phyloP scores from a whole-genome alignment of 2,329 filamentous ascomycete species.

The Penicillium sp. region DNA sequence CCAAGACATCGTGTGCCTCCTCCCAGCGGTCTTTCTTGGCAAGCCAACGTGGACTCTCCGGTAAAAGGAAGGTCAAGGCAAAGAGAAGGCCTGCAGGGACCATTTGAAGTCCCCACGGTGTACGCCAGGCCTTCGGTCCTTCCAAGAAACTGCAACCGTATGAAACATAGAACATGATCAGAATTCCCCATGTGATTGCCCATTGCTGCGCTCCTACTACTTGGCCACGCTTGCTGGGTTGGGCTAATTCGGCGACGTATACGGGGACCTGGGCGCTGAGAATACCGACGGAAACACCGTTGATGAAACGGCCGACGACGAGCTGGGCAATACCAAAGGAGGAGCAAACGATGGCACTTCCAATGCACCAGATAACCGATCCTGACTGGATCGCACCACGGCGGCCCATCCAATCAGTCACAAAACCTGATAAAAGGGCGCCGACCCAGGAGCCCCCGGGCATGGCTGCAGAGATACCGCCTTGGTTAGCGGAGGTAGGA shows the following conservation, averaged over 20 bases:
- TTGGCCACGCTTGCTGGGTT: conserved; percentile 57
- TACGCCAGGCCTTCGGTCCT: conserved; percentile 61
- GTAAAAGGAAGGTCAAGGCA: conserved; percentile 52
- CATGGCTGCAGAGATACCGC: conserved; percentile 73
- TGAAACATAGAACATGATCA: conserved; percentile 70
- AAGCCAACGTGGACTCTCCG: conserved; percentile 65
- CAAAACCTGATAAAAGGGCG: conserved; percentile 55
- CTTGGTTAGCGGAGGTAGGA: conserved; percentile 58
- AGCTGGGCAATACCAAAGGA: conserved; percentile 71
- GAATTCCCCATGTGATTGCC: conserved; percentile 71
- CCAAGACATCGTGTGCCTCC: conserved; percentile 53
- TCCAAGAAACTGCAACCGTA: conserved; percentile 63
- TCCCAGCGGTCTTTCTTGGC: conserved; percentile 63
- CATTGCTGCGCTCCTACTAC: conserved; percentile 74
- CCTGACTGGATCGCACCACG: conserved; percentile 57
- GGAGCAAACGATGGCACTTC: conserved; percentile 62
- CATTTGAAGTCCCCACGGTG: conserved; percentile 68
- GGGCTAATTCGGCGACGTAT: conserved; percentile 69
- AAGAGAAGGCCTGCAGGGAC: conserved; percentile 63
- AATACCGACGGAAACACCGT: conserved; percentile 74
- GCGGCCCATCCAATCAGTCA: conserved; percentile 60
- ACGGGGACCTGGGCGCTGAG: conserved; percentile 71
- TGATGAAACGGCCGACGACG: conserved; percentile 69
- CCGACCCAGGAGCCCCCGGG: conserved; percentile 70
- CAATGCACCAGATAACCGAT: conserved; percentile 55